Percentiles rank a stretch among this genome's conserved stretches.
Conservation (phyloP, 148 eudicot genomes). For the Camellia granthamiana region DNA sequence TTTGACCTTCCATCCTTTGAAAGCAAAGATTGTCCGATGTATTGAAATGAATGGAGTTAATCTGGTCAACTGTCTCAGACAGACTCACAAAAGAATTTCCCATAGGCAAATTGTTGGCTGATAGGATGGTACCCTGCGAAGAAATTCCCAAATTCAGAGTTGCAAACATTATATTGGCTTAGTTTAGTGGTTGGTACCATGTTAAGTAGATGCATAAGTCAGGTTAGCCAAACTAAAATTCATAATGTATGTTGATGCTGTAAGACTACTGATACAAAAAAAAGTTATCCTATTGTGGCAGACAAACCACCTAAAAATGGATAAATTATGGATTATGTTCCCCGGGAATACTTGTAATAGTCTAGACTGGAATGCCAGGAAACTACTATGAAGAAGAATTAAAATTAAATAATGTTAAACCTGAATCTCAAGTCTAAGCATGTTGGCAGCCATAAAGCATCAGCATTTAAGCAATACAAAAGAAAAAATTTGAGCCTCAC, state of each 20-base stretch:
- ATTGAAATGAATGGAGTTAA: conserved; percentile 22
- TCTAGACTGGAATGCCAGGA: not conserved
- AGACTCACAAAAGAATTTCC: conserved; percentile 27
- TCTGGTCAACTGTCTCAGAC: conserved; percentile 28
- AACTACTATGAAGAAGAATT: not conserved
- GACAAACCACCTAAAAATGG: not conserved
- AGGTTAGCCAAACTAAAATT: not conserved
- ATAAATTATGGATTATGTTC: not conserved
- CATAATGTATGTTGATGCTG: not conserved
- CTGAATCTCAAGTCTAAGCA: conserved; percentile 7
- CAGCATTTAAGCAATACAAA: not conserved
- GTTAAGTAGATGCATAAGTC: not conserved
- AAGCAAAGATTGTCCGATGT: conserved; percentile 18
- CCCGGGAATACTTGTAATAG: too few relatives aligned
- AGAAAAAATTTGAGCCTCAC: too few relatives aligned
- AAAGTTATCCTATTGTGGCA: not conserved
- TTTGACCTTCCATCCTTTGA: conserved; percentile 32
- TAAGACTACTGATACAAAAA: not conserved
- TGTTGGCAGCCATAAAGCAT: conserved; percentile 1
- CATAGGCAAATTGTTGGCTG: conserved; percentile 30
- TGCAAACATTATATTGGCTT: not conserved
- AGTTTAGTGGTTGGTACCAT: not conserved
- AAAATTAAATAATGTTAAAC: not conserved
- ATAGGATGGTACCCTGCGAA: conserved; percentile 36
- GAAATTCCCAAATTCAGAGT: not conserved